phyloP scores from a whole-genome alignment of 495 filamentous ascomycete species.

The Schizothecium vesticola region DNA sequence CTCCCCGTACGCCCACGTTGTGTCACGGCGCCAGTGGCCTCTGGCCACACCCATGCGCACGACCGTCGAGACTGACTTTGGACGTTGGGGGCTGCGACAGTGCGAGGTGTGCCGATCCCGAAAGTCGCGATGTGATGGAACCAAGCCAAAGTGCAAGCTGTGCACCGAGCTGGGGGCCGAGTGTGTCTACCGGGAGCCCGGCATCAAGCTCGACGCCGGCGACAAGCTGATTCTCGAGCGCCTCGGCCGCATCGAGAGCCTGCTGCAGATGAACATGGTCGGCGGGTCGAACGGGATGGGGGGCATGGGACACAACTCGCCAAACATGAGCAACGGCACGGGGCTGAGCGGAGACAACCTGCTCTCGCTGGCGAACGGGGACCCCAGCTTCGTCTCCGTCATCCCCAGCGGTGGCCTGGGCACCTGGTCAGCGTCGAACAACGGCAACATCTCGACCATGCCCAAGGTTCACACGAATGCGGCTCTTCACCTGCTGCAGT shows the following conservation, averaged over 20 bases:
- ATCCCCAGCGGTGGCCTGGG: constrained; percentile 62
- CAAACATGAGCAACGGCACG: constrained; percentile 66
- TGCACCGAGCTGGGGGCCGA: constrained; percentile 77
- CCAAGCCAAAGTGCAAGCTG: constrained; percentile 74
- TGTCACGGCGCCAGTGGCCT: background rate
- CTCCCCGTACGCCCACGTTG: background rate
- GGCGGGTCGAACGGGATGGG: constrained; percentile 40
- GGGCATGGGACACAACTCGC: constrained; percentile 49
- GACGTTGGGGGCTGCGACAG: constrained; percentile 35
- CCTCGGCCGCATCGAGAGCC: constrained; percentile 66
- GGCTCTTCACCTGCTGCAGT: constrained; percentile 70
- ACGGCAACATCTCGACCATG: constrained; percentile 76
- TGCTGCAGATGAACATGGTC: constrained; percentile 62
- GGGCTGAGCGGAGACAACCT: constrained; percentile 61
- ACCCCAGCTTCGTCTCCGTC: constrained; percentile 46
- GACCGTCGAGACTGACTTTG: constrained; percentile 12
- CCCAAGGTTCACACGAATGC: constrained; percentile 77
- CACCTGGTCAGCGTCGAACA: constrained; percentile 59
- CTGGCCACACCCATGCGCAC: background rate
- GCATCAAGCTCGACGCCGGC: constrained; percentile 81
- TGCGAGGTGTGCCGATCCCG: constrained; percentile 81
- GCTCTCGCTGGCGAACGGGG: constrained; percentile 35
- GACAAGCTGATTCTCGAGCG: constrained; percentile 80
- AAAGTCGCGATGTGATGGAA: constrained; percentile 81
- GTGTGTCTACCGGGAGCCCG: constrained; percentile 78